Evolutionary conservation across 164 flowering plant genomes (phyloP).

Genomic region (Liriodendron chinense): DNA sequence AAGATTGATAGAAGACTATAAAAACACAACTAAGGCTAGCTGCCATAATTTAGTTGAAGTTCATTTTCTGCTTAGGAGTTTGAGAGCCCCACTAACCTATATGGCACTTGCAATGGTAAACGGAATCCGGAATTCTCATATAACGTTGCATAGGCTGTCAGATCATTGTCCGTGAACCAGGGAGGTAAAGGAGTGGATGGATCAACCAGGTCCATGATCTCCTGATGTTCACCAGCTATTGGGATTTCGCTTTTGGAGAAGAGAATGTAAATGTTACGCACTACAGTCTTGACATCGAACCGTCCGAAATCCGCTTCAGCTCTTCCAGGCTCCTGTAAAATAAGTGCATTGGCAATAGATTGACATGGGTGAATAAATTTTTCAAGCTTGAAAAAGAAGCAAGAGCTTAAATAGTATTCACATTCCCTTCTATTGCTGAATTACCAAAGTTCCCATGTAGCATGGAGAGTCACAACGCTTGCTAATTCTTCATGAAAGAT

Average conservation of each 20-base stretch:
- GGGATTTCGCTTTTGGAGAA: conserved; percentile 50
- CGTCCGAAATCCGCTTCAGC: conserved; percentile 62
- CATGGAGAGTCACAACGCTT: too few species aligned
- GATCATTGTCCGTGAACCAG: conserved; percentile 59
- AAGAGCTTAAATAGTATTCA: too few species aligned
- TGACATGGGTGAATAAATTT: too few species aligned
- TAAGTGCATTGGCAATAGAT: too few species aligned
- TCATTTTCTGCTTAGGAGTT: too few species aligned
- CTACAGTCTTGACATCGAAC: conserved; percentile 45
- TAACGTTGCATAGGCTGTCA: conserved; percentile 30
- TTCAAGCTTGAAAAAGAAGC: too few species aligned
- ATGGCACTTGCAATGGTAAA: conserved; percentile 54
- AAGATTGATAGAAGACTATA: too few species aligned
- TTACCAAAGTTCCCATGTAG: too few species aligned
- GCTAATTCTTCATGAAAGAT: too few species aligned
- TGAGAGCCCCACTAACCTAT: conserved; percentile 10
- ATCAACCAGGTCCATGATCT: conserved; percentile 58
- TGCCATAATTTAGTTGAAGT: too few species aligned
- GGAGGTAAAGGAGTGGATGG: conserved; percentile 49
- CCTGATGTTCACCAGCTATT: conserved; percentile 39
- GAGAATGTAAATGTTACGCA: conserved; percentile 50
- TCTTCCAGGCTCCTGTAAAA: conserved; percentile 44
- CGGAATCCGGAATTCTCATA: conserved; percentile 57
- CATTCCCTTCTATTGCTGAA: too few species aligned
- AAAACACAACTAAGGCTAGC: too few species aligned